Evolutionary conservation across 768 basidiomycete genomes (phyloP).

Genomic region (Russula emetica): DNA sequence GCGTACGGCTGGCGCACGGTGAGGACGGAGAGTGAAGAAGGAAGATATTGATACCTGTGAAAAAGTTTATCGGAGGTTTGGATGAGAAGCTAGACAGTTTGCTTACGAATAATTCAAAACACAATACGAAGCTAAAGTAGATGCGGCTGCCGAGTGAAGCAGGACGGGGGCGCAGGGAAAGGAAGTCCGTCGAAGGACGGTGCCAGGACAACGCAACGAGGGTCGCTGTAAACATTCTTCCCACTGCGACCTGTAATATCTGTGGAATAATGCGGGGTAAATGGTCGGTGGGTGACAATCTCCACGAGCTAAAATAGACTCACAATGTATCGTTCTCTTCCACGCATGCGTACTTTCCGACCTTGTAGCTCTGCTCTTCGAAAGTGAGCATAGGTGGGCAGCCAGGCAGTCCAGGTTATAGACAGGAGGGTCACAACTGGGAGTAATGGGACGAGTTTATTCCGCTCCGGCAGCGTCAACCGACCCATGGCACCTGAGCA

Average conservation of each 20-base stretch:
- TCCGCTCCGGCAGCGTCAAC: constrained; percentile 2
- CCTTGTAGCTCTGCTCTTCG: constrained; percentile 64
- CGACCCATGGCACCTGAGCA: constrained; percentile 14
- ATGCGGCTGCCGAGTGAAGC: constrained; percentile 37
- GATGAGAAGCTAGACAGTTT: neutral
- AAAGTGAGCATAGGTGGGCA: constrained; percentile 69
- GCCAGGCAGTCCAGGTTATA: constrained; percentile 78
- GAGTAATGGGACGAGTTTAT: constrained; percentile 33
- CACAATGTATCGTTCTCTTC: constrained; percentile 62
- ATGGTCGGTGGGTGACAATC: neutral
- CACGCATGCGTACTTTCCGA: constrained; percentile 61
- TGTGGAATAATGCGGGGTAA: constrained; percentile 32
- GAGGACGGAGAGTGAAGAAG: constrained; percentile 53
- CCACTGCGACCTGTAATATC: constrained; percentile 53
- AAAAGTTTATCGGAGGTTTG: neutral
- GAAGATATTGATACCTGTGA: constrained; percentile 50
- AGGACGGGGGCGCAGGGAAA: constrained; percentile 38
- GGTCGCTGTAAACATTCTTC: constrained; percentile 48
- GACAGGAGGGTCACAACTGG: constrained; percentile 54
- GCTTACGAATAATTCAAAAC: constrained; percentile 57
- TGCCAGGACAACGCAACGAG: constrained; percentile 44
- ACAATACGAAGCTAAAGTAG: constrained; percentile 46
- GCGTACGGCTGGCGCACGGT: constrained; percentile 66
- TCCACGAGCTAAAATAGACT: constrained; percentile 27
- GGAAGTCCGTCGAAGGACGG: constrained; percentile 39